Base-by-base conservation (phyloP, 768 basidiomycete species). In the Nidularia sp. region DNA sequence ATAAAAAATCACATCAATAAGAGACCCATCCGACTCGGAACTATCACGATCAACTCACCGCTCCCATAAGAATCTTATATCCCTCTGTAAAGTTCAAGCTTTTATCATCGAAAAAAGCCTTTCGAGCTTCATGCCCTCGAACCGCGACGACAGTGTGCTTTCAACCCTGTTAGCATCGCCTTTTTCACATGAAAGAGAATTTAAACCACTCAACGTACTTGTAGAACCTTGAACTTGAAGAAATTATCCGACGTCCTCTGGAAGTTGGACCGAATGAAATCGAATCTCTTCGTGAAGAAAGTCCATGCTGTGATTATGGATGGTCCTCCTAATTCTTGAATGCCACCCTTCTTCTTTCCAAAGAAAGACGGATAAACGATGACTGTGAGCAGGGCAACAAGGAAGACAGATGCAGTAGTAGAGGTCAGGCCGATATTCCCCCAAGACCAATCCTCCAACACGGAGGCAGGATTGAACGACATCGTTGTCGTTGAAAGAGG, bases 21-120 rank as follows among this genome's bases (percentile, higher is more conserved):
- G 33, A 6, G 25, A 9, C 10, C 12, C 15, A 50, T 7, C 10
- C 6, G 9, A 7, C 22, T 12, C 25, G 35, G 49, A 39, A 22
- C 8, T 2, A 29, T 15, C 12, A n/a, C 10, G 43, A 53, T 54
- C 18, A 39, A 39, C 36, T 9, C 34, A 61, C 66, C 31, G 58
- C 66, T 13, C 67, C 69, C 51, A 66, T 60, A 6, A 71, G 59
- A 34, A 70, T 59, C 47, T 57, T 63, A 43, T 70, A 71, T 33
- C 70, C 70, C 56, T 70, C 66, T 15, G 44, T 54, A 44, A 68
- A 60, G 47, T 58, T 60, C 3, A 71, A 54, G 32, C 51, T 56
- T 36, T 61, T 62, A 35, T 65, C 57, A 32, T 64, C 60, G 49
- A 69, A 67, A 50, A 69, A 70, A 1, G 57, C 53, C 33, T 67